Percentiles rank a stretch among this genome's conserved stretches.
Conservation (phyloP, 1,139 yeast species). For the Debaryomyces sp. region DNA sequence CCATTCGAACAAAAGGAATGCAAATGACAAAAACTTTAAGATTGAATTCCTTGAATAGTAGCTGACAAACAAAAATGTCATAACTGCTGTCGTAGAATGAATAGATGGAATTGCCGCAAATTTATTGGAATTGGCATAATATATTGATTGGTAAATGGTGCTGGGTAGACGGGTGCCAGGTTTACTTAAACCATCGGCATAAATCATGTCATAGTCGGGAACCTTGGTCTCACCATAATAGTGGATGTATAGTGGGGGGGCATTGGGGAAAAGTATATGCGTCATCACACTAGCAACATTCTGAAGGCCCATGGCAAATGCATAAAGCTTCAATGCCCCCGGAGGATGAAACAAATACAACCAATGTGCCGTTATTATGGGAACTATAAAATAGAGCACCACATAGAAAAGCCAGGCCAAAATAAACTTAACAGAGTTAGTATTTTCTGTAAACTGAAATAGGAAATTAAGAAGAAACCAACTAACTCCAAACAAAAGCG, state of each 20-base stretch:
- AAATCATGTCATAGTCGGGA: constrained; percentile 19
- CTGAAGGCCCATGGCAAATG: constrained; percentile 16
- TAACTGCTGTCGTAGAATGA: constrained; percentile 18
- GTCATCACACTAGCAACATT: constrained; percentile 16
- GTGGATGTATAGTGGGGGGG: constrained; percentile 19
- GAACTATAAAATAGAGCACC: constrained; percentile 17
- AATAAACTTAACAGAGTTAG: constrained; percentile 12
- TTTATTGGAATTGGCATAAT: constrained; percentile 19
- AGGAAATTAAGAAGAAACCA: constrained; percentile 16
- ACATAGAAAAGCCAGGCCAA: constrained; percentile 19
- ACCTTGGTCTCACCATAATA: constrained; percentile 17
- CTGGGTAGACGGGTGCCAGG: constrained; percentile 12
- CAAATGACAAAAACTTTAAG: constrained; percentile 13
- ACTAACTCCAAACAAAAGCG: constrained; percentile 14
- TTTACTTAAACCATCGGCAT: constrained; percentile 20
- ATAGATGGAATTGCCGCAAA: constrained; percentile 20
- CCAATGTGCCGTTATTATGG: constrained; percentile 16
- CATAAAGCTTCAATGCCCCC: constrained; percentile 16
- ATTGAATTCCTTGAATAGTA: constrained; percentile 15
- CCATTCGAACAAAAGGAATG: constrained; percentile 19
- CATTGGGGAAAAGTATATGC: constrained; percentile 18
- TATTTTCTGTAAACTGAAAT: constrained; percentile 11
- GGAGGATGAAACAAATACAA: constrained; percentile 19
- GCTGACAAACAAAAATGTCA: constrained; percentile 17
- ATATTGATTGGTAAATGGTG: constrained; percentile 13